phyloP scores from a whole-genome alignment of 2,329 filamentous ascomycete species.

The Fusarium sp. region DNA sequence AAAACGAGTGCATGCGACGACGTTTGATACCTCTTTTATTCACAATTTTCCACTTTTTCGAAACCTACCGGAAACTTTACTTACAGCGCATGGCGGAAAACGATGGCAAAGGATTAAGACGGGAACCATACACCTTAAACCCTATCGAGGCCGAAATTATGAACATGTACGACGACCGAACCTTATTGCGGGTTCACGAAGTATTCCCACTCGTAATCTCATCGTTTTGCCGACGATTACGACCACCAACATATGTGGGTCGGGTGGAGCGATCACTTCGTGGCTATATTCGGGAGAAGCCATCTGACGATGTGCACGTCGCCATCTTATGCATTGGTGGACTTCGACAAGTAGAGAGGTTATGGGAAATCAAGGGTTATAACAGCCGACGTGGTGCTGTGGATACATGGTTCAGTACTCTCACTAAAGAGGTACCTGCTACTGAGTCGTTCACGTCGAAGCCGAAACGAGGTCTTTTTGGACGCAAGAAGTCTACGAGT shows the following conservation, averaged over 20 bases:
- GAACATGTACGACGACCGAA: constrained; percentile 74
- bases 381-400: constrained; percentile 70
- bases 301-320: constrained; percentile 71
- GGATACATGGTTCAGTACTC: constrained; percentile 68
- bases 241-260: constrained; percentile 74
- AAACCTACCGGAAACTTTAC: constrained; percentile 71
- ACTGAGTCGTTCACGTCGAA: constrained; percentile 59
- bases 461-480: constrained; percentile 65
- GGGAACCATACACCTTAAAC: constrained; percentile 69
- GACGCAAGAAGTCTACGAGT: constrained; percentile 68
- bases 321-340: constrained; percentile 72
- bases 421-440: constrained; percentile 58
- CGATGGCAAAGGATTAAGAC: constrained; percentile 63
- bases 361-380: constrained; percentile 77
- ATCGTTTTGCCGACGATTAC: constrained; percentile 71
- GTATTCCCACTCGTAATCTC: constrained; percentile 74
- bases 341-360: constrained; percentile 70
- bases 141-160: constrained; percentile 73
- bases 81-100: constrained; percentile 67
- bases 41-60: constrained; percentile 76
- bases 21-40: constrained; percentile 73
- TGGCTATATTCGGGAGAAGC: constrained; percentile 73
- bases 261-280: constrained; percentile 71
- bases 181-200: constrained; percentile 72
- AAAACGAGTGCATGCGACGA: constrained; percentile 73